phyloP scores from a whole-genome alignment of 1,284 basidiomycete species.

The Irpex sp. region DNA sequence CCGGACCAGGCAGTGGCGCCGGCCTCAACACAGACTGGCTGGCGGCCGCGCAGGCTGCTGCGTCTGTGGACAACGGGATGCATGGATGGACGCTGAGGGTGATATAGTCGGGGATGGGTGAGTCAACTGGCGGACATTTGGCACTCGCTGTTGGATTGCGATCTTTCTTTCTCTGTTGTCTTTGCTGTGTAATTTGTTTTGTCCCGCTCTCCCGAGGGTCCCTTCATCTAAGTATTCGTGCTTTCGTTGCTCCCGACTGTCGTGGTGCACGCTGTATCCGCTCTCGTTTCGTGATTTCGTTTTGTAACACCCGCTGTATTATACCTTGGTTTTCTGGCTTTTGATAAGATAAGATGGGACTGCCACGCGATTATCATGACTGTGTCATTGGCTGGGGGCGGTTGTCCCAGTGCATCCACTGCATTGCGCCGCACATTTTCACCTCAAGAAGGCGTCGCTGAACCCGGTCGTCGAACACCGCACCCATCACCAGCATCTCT shows the following conservation, averaged over 20 bases:
- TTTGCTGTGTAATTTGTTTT: neutral
- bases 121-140: neutral
- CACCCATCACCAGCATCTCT: neutral
- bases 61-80: constrained; percentile 48
- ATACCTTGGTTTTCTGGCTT: neutral
- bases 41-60: constrained; percentile 62
- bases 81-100: constrained; percentile 76
- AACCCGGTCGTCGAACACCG: neutral
- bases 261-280: constrained; percentile 1
- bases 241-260: constrained; percentile 5
- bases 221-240: neutral
- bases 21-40: constrained; percentile 43
- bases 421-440: no score
- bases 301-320: neutral
- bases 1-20: constrained; percentile 4
- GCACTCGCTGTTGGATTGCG: constrained; percentile 1
- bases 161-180: constrained; percentile 11
- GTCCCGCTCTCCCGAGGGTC: neutral
- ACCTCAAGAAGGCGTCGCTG: no score
- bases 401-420: constrained; percentile 1
- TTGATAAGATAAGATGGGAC: neutral
- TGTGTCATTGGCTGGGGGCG: constrained; percentile 9
- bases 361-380: neutral
- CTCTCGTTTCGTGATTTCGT: neutral
- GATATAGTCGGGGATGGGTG: constrained; percentile 41